Percentiles rank a stretch among this genome's conserved stretches.
These are phyloP conservation scores for Brassica napus DNA, from an alignment of 345 rosid species.

Conservation along the genomic window Da-Ae NC_063440.1:3658001-3658500, in stretches of 20 bases:
- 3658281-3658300: slow-evolving; percentile 20
- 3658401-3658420: slow-evolving; percentile 10
- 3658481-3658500: slow-evolving; percentile 37
- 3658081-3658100: too few species aligned
- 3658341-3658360: background rate
- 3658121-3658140: slow-evolving; percentile 22
- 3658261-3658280: slow-evolving; percentile 26
- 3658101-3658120: background rate
- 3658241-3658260: slow-evolving; percentile 12
- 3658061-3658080: too few species aligned
- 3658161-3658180: slow-evolving; percentile 26
- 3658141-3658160: slow-evolving; percentile 36
- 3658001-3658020: too few species aligned
- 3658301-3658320: slow-evolving; percentile 3
- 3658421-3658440: slow-evolving; percentile 21
- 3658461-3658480: slow-evolving; percentile 48
- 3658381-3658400: slow-evolving; percentile 57
- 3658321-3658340: background rate
- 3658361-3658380: slow-evolving; percentile 30
- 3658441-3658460: slow-evolving; percentile 34
- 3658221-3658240: slow-evolving; percentile 3
- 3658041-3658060: too few species aligned
- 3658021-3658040: too few species aligned
- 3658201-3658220: slow-evolving; percentile 6
- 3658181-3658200: slow-evolving; percentile 22